Evolutionary conservation across 176 grass and related monocot genomes (phyloP).

Genomic region (Pontederia paniculata): DNA sequence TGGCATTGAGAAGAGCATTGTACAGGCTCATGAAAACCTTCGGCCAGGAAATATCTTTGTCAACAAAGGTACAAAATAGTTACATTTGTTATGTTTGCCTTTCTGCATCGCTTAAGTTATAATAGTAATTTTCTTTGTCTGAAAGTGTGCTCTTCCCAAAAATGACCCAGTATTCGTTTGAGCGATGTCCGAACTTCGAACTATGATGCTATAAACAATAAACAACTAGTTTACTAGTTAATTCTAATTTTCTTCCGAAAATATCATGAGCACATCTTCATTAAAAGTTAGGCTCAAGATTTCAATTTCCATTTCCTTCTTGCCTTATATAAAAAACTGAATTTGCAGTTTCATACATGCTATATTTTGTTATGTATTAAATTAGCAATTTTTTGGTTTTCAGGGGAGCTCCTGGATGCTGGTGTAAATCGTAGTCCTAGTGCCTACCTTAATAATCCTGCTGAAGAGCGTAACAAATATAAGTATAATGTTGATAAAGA

Average conservation of each 20-base stretch:
- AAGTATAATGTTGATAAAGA: conserved; percentile 74
- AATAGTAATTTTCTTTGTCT: too few relatives aligned
- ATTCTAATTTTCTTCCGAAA: too few relatives aligned
- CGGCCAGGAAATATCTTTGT: conserved; percentile 73
- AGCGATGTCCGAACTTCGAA: too few relatives aligned
- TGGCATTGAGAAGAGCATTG: conserved; percentile 83
- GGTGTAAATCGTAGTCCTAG: conserved; percentile 95
- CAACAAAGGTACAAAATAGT: conserved; percentile 53
- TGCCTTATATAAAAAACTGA: too few relatives aligned
- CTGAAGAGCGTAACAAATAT: conserved; percentile 55
- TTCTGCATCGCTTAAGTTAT: neutral
- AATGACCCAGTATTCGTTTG: too few relatives aligned
- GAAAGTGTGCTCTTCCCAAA: too few relatives aligned
- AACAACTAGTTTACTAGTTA: too few relatives aligned
- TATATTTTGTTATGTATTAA: conserved; percentile 4
- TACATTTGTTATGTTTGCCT: neutral
- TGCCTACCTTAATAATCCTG: conserved; percentile 83
- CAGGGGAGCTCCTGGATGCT: conserved; percentile 84
- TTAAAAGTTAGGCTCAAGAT: too few relatives aligned
- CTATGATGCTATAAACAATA: too few relatives aligned
- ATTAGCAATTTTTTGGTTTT: conserved; percentile 27
- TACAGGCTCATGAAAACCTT: conserved; percentile 87
- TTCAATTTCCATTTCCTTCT: too few relatives aligned
- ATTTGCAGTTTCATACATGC: too few relatives aligned
- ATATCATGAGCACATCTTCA: too few relatives aligned